Evolutionary conservation across 208 protist genomes (phyloP), one percentile per base, ranked within the genome.

Genomic region (Leishmania braziliensis): DNA sequence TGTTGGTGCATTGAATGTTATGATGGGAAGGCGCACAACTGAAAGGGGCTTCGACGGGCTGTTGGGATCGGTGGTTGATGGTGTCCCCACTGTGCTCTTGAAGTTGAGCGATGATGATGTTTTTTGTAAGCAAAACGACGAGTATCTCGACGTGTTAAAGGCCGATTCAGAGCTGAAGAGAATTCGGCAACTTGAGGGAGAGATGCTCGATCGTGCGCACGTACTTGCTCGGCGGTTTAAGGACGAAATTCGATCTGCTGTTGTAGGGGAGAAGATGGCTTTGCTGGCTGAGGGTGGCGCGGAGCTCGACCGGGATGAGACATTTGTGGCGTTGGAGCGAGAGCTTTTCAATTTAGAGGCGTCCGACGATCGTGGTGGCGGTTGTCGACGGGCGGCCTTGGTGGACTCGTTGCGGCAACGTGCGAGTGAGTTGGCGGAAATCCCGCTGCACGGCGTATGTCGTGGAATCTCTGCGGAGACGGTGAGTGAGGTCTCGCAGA

Each of bases 301-400:
- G 36, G 78, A 92, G 65, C 82, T 88, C 0, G 90, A 96, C 58
- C 66, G 80, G 0, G 83, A 92, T 26, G 93, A 94, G 66, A 81
- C 90, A 46, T 94, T 88, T 56, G 62, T 81, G 0, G 82, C 88
- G 39, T 75, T 94, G 62, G 87, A 94, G 73, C 74, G 88, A 84
- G 63, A 92, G 73, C 83, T 87, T 78, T 56, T 91, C 77, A 88
- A 90, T 56, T 82, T 94, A 8, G 68, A 79, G 77, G 78, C 54
- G 33, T 51, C 39, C 16, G 81, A 93, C 33, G 85, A 89, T 26
- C 85, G 84, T 51, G 90, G 79, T 3, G 83, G 87, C 70, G 78
- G 77, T 54, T 77, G 81, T 53, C 80, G 65, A 29, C 75, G 66
- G 48, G 68, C 76, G 51, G 39, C 72, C 69, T 75, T 86, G 80